These are phyloP conservation scores for thale cress (Arabidopsis thaliana) DNA, from an alignment of 345 rosid genomes.

Conservation along the genomic window TAIR10.1 NC_003070.9:22702001-22702500, in stretches of 20 bases:
- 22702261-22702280: background rate
- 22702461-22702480: background rate
- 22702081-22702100: background rate
- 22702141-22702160: background rate
- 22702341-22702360: background rate
- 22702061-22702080: background rate
- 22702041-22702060: background rate
- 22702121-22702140: background rate
- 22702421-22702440: background rate
- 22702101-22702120: background rate
- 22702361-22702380: background rate
- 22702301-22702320: background rate
- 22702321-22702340: no score
- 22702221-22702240: background rate
- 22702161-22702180: background rate
- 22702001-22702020: background rate
- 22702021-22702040: background rate
- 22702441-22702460: background rate
- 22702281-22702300: no score
- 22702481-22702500: background rate
- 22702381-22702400: background rate
- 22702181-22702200: no score
- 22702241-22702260: background rate
- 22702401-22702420: background rate
- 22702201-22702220: background rate